A percentile compares a stretch with the other conserved stretches of the same genome.
Conservation (phyloP, 306 rosid species). For the Cicer cuneatum region DNA sequence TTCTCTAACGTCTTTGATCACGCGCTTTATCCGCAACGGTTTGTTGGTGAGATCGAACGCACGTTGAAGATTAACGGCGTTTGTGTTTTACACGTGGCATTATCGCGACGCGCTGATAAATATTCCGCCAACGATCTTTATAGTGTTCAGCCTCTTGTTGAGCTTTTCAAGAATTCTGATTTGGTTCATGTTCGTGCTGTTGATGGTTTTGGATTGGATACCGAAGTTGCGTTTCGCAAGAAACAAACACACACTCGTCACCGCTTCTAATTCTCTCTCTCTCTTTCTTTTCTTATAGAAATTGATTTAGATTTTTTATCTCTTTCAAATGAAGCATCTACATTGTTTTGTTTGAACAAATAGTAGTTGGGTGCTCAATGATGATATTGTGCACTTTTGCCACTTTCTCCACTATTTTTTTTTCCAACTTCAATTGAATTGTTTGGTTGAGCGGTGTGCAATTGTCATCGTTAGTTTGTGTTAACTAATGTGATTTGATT, state of each 20-base stretch:
- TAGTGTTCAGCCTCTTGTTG: conserved; percentile 67
- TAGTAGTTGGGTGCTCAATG: not conserved
- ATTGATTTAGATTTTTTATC: too few relatives aligned
- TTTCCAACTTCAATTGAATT: too few relatives aligned
- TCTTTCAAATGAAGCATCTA: not conserved
- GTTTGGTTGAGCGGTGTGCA: too few relatives aligned
- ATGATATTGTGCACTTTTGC: conserved; percentile 10
- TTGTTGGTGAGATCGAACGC: conserved; percentile 85
- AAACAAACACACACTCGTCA: not conserved
- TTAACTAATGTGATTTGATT: too few relatives aligned
- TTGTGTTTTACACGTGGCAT: conserved; percentile 78
- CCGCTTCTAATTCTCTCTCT: not conserved
- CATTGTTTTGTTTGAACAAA: conserved; percentile 7
- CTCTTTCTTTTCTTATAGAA: too few relatives aligned
- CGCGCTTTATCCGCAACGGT: conserved; percentile 78
- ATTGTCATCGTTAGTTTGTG: too few relatives aligned
- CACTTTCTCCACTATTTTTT: too few relatives aligned
- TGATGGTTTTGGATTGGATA: conserved; percentile 89
- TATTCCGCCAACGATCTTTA: conserved; percentile 89
- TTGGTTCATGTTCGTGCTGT: conserved; percentile 62
- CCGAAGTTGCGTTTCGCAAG: conserved; percentile 76
- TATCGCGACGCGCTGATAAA: conserved; percentile 69
- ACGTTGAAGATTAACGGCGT: conserved; percentile 79
- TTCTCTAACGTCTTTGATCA: conserved; percentile 97
- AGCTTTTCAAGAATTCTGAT: conserved; percentile 57